Base-by-base conservation (phyloP, 1,284 basidiomycete species). In the Trametes sp. region DNA sequence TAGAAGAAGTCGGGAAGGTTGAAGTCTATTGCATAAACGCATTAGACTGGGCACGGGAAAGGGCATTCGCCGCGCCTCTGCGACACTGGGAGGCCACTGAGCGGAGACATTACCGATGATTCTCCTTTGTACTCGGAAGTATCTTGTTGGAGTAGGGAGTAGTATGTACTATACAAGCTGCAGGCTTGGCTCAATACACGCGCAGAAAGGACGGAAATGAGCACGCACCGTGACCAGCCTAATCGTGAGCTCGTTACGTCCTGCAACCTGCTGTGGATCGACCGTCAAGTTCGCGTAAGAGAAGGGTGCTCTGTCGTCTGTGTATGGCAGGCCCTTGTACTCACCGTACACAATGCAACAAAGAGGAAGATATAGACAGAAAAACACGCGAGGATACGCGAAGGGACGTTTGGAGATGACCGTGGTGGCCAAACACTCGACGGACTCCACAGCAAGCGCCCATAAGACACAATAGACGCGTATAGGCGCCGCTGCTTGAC, bases 311-410 rank as follows among this genome's bases (percentile, higher is more conserved):
- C 1, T 7, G 26, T 23, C 8, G 21, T 10, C 23, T 9, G 8
- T 10, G 29, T 23, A 35, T 46, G 28, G 29, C 9, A 21, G 14
- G 26, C 28, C 31, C 13, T 54, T 62, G 5, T 55, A 59, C 64
- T 59, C 23, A 65, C 68, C 66, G 56, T 64, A 57, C 61, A 68
- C 64, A 68, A 68, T 66, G 59, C 42, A 44, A 64, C 31, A 59
- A 26, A 41, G n/a, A 31, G 16, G 45, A 24, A 48, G 48, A 33
- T 50, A 50, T 41, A 10, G 9, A 28, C 33, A 59, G 44, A 41
- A 46, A 42, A 23, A 45, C 23, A 46, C 23, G 45, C 45, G 26
- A 46, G 19, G 26, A 23, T 44, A 57, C 46, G 51, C 24, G 42
- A 53, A 3, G 23, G 13, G 46, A 42, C n/a, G 26, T 36, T 64